A percentile compares a stretch with the other conserved stretches of the same genome.
phyloP scores from a whole-genome alignment of 2,329 filamentous ascomycete genomes.

The Fusarium newnesense region DNA sequence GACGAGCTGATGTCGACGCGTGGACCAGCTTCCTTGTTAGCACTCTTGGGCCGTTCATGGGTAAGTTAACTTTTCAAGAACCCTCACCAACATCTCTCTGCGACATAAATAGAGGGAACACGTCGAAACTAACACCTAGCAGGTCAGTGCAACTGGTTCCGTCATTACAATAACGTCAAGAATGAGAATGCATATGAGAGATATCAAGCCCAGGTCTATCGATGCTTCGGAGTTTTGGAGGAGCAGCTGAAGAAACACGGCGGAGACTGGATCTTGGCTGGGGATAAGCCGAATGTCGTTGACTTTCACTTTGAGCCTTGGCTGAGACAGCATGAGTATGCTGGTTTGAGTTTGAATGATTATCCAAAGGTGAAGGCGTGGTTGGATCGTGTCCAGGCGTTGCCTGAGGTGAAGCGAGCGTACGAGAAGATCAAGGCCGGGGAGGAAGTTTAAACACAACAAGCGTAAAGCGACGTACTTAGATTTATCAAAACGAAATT shows the following conservation, averaged over 20 bases:
- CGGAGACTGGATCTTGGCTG: slow-evolving; percentile 9
- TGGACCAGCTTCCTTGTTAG: slow-evolving; percentile 25
- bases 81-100: no score
- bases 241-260: slow-evolving; percentile 13
- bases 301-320: slow-evolving; percentile 28
- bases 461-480: not conserved
- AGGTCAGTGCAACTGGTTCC: slow-evolving; percentile 23
- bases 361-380: slow-evolving; percentile 11
- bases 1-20: slow-evolving; percentile 8
- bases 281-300: slow-evolving; percentile 6
- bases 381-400: slow-evolving; percentile 7
- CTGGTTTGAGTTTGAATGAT: slow-evolving; percentile 1
- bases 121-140: no score
- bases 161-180: slow-evolving; percentile 14
- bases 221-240: slow-evolving; percentile 18
- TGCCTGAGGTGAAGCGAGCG: not conserved
- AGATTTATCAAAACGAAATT: not conserved
- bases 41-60: slow-evolving; percentile 10
- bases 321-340: slow-evolving; percentile 5
- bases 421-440: slow-evolving; percentile 24
- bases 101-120: no score
- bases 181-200: slow-evolving; percentile 16
- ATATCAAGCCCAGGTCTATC: not conserved
- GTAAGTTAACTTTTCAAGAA: no score
- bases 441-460: not conserved